Evolutionary conservation across 2,329 filamentous ascomycete genomes (phyloP).

Genomic region (Sclerotinia trifoliorum): DNA sequence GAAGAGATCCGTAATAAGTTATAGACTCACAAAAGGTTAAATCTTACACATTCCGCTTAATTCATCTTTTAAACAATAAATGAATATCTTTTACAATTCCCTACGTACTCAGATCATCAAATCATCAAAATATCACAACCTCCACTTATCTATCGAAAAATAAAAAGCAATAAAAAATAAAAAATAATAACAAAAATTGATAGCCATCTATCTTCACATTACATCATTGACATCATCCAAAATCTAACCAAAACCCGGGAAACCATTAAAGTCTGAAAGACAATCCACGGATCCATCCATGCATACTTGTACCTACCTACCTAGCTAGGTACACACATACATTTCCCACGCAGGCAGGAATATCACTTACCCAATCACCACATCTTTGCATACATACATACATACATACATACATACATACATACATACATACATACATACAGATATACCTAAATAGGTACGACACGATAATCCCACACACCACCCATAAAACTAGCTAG

Average conservation of each 20-base stretch:
- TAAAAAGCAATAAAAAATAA: not conserved
- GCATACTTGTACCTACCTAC: no score
- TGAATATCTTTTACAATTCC: not conserved
- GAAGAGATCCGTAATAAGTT: not conserved
- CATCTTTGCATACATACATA: not conserved
- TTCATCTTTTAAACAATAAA: not conserved
- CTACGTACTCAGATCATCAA: no score
- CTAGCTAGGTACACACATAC: no score
- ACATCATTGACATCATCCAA: constrained; percentile 6
- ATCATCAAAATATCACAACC: not conserved
- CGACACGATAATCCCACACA: no score
- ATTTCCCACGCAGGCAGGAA: no score
- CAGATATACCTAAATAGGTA: no score
- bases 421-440: no score
- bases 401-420: no score
- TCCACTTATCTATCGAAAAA: not conserved
- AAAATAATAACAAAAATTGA: not conserved
- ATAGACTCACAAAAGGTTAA: not conserved
- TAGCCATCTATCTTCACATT: no score
- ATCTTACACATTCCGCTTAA: not conserved
- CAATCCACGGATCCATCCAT: not conserved
- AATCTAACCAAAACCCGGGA: not conserved
- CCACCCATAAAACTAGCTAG: no score
- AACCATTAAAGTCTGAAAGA: not conserved
- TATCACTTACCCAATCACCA: not conserved